phyloP scores from a whole-genome alignment of 257 asterid species.

The Agastache rugosa region DNA sequence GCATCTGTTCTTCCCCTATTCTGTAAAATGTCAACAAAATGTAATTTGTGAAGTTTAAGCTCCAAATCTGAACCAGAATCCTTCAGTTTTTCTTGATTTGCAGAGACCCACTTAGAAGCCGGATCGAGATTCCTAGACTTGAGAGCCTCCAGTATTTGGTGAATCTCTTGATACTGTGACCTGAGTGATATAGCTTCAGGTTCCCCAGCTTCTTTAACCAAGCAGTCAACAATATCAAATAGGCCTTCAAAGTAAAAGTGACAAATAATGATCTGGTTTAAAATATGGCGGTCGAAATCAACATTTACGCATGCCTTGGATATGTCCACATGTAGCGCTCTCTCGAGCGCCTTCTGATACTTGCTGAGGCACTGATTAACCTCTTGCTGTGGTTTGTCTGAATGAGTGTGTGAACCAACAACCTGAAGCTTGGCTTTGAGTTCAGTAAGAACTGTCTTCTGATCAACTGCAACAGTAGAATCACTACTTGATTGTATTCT shows the following conservation, averaged over 20 bases:
- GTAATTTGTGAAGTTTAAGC: slow-evolving; percentile 58
- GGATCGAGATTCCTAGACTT: slow-evolving; percentile 54
- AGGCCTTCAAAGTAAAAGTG: slow-evolving; percentile 62
- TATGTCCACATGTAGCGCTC: slow-evolving; percentile 49
- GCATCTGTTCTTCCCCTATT: slow-evolving; percentile 46
- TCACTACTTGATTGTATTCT: slow-evolving; percentile 43
- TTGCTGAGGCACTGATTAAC: slow-evolving; percentile 43
- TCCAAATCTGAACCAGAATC: slow-evolving; percentile 48
- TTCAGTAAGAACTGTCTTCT: slow-evolving; percentile 49
- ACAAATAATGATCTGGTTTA: slow-evolving; percentile 54
- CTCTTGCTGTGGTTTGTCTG: slow-evolving; percentile 49
- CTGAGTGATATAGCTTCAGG: slow-evolving; percentile 54
- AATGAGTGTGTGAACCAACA: slow-evolving; percentile 38
- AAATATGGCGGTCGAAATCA: slow-evolving; percentile 47
- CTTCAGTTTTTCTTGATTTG: slow-evolving; percentile 47
- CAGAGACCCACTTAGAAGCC: slow-evolving; percentile 58
- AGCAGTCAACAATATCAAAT: slow-evolving; percentile 56
- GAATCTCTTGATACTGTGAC: slow-evolving; percentile 55
- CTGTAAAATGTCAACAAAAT: slow-evolving; percentile 53
- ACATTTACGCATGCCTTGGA: slow-evolving; percentile 57
- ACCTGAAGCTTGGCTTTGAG: slow-evolving; percentile 54
- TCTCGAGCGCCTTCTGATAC: slow-evolving; percentile 54
- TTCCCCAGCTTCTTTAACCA: slow-evolving; percentile 57
- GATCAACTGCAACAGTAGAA: slow-evolving; percentile 44
- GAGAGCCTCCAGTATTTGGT: slow-evolving; percentile 53